Evolutionary conservation across 2,329 filamentous ascomycete genomes (phyloP), one percentile per base, ranked within the genome.

Genomic region (Immersiporthe knoxdaviesiana): DNA sequence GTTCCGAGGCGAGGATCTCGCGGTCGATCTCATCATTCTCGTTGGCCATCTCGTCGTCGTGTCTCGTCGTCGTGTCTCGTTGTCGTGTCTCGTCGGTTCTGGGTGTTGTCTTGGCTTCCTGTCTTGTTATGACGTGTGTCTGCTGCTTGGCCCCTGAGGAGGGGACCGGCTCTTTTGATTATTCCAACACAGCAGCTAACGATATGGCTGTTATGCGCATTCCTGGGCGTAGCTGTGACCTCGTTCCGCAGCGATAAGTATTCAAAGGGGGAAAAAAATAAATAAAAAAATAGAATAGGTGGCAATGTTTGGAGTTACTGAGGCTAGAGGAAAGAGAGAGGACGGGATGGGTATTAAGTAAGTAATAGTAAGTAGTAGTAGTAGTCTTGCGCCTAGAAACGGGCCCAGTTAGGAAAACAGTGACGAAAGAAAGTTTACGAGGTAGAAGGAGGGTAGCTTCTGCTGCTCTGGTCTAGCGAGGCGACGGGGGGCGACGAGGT

Each of bases 1-100:
- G 79, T 79, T 91, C 89, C 56, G 85, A 85, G 44, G 78, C 80
- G 71, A 81, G 77, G 74, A 90, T 77, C 72, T 85, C 83, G 70
- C 81, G 81, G 76, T 90, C 88, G 73, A 87, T 80, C 71, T 82
- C 80, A 76, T 89, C 82, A 79, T 85, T 82, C 16, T 75, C 70
- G 79, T 82, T 41, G 21, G 35, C 59, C 59, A 62, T 62, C 1
- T 27, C 44, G 35, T 18, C 21, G 72, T 74, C 68, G 66, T 59
- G 35, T 56, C 63, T 44, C 18, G 39, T 16, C 30, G 37, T 35
- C 35, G 35, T 35, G 44, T 44, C 3, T 41, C 44, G 35, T 16
- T 7, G 72, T 74, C 68, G 66, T 59, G 35, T 56, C 63, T 44
- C n/a, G 39, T 16, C 30, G 21, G 16, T 7, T 44, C 7, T n/a